A percentile compares a stretch with the other conserved stretches of the same genome.
These are phyloP conservation scores for Arthrobotrys musiformis DNA, from an alignment of 2,329 filamentous ascomycete species.

Conservation along the genomic window DNA sequence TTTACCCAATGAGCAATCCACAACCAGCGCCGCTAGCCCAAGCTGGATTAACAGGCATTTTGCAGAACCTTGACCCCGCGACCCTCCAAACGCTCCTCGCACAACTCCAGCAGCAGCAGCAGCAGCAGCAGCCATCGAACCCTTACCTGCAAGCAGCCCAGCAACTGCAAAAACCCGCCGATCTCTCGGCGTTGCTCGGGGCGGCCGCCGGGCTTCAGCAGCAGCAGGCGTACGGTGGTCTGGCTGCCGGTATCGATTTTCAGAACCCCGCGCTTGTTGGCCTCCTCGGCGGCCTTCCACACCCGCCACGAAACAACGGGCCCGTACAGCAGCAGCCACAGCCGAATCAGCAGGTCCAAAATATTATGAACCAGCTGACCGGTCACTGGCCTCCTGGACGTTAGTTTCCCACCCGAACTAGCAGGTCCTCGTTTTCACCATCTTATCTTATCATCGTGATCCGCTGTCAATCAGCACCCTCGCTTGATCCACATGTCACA, in stretches of 20 bases:
- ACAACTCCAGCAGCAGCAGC: constrained; percentile 64
- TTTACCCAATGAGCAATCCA: constrained; percentile 61
- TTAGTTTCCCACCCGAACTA: background rate
- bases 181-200: constrained; percentile 50
- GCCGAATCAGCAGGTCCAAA: constrained; percentile 53
- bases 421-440: background rate
- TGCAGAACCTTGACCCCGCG: constrained; percentile 75
- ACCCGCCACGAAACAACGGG: constrained; percentile 28
- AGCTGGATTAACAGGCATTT: constrained; percentile 71
- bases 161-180: constrained; percentile 43
- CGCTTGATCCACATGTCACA: background rate
- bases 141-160: constrained; percentile 48
- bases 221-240: constrained; percentile 22
- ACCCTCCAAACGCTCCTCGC: constrained; percentile 77
- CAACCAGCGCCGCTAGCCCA: constrained; percentile 60
- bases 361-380: constrained; percentile 54
- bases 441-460: background rate
- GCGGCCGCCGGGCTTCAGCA: constrained; percentile 40
- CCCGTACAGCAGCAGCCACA: constrained; percentile 34
- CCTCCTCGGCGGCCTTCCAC: constrained; percentile 23
- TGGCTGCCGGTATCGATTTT: constrained; percentile 41
- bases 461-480: background rate
- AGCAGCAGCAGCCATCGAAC: constrained; percentile 57
- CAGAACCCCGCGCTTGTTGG: constrained; percentile 49
- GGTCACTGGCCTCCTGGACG: constrained; percentile 48